Conservation (phyloP, 225 moss, liverwort and hornwort species). For the Sphagnum tenellum region DNA sequence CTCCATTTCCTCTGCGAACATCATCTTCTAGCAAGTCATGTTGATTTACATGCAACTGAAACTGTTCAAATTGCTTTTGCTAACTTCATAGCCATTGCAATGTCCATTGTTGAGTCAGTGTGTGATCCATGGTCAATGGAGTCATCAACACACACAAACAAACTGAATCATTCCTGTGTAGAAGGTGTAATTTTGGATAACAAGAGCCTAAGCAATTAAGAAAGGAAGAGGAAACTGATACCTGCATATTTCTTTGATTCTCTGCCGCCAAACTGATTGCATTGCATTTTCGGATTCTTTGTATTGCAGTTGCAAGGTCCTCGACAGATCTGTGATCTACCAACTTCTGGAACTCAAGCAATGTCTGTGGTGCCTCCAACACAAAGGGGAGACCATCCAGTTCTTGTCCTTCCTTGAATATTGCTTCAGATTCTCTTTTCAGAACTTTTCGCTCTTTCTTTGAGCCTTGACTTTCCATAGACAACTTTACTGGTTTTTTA, state of each 20-base stretch:
- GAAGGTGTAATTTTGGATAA: no score
- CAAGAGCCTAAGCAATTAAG: no score
- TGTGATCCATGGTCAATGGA: no score
- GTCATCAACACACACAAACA: no score
- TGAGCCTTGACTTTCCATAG: background rate
- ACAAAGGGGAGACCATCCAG: constrained; percentile 62
- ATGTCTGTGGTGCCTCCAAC: constrained; percentile 73
- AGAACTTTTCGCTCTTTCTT: constrained; percentile 12
- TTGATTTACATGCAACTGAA: no score
- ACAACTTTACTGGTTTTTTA: background rate
- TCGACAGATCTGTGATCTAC: constrained; percentile 49
- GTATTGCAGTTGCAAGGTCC: constrained; percentile 67
- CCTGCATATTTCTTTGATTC: constrained; percentile 98
- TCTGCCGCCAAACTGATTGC: constrained; percentile 85
- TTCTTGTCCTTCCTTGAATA: constrained; percentile 13
- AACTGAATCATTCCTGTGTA: no score
- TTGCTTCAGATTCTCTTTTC: constrained; percentile 10
- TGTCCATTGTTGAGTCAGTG: no score
- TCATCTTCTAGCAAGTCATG: no score
- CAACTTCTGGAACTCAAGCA: constrained; percentile 59
- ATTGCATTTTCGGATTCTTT: constrained; percentile 84
- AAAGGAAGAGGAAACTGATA: constrained; percentile 1
- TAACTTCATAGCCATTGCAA: no score
- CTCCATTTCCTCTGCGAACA: no score
- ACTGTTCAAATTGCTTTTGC: no score